Base-by-base conservation (phyloP, 2,329 filamentous ascomycete genomes). In the Arthrobotrys entomopaga region DNA sequence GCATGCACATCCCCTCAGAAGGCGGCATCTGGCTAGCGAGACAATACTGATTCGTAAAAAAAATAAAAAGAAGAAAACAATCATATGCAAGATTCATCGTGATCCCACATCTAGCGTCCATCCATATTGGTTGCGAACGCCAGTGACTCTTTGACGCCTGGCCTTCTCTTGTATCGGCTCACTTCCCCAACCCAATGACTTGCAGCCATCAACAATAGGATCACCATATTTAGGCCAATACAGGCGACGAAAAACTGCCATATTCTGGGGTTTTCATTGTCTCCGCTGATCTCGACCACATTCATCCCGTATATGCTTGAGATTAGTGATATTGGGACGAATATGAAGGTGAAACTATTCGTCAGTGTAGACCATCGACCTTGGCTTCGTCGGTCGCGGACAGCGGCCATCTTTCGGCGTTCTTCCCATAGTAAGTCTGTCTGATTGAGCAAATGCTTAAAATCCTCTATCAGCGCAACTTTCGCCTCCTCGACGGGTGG, bases 191-290 rank as follows among this genome's bases (percentile, higher is more conserved):
- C 16, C 58, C 65, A 70, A 42, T 70, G 65, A 38, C 65, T 70
- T 50, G 52, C 58, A 34, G 40, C 65, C 65, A 70, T 70, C 40
- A 70, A 16, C 7, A 64, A 34, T 43, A 70, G 50, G 7, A 78
- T 76, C 11, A 77, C 57, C 38, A 78, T 58, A 49, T 78, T 78
- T 19, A 78, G 48, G 2, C 67, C 64, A 0, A 64, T 56, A 5
- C 77, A 76, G 5, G 78, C 78, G 16, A 78, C 79, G 49, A 80
- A 79, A 40, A 78, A 78, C 58, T 79, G 79, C 79, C 79, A 80
- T 13, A 80, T 79, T 49, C 75, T 70, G 0, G 79, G 79, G 40
- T 70, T 70, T 38, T 63, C 19, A 13, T 76, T 76, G 0, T 69
- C 71, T 3, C 72, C 67, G 24, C 59, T 73, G 11, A 80, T 79